phyloP scores from a whole-genome alignment of 2,329 filamentous ascomycete species.

The Thyridium curvatum region DNA sequence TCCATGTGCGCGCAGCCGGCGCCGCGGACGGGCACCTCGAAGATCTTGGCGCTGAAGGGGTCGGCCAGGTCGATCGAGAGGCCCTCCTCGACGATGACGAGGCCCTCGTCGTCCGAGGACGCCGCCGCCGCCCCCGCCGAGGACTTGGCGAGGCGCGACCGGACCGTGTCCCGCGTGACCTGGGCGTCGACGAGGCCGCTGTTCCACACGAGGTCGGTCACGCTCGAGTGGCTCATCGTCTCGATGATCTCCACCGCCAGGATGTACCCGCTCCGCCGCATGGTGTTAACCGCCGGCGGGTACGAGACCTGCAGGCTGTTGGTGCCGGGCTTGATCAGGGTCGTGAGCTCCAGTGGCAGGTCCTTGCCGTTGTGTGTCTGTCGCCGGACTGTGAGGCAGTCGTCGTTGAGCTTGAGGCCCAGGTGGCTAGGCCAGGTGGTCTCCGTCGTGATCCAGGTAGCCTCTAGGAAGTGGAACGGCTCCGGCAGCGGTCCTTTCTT shows the following conservation, averaged over 20 bases:
- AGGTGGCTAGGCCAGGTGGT: slow-evolving; percentile 66
- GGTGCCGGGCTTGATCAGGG: slow-evolving; percentile 45
- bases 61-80: slow-evolving; percentile 60
- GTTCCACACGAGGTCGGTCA: slow-evolving; percentile 31
- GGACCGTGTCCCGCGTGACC: slow-evolving; percentile 52
- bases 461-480: slow-evolving; percentile 26
- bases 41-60: slow-evolving; percentile 60
- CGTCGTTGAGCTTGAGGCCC: slow-evolving; percentile 62
- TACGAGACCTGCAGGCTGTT: slow-evolving; percentile 57
- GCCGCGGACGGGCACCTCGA: slow-evolving; percentile 66
- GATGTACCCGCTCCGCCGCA: slow-evolving; percentile 37
- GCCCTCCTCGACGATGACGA: slow-evolving; percentile 50
- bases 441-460: slow-evolving; percentile 57
- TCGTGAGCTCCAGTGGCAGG: slow-evolving; percentile 68
- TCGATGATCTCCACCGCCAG: slow-evolving; percentile 67
- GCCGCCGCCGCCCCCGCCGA: slow-evolving; percentile 14
- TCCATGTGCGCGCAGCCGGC: slow-evolving; percentile 68
- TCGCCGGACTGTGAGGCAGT: slow-evolving; percentile 47
- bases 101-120: slow-evolving; percentile 56
- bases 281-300: slow-evolving; percentile 11
- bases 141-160: slow-evolving; percentile 27
- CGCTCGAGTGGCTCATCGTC: slow-evolving; percentile 38
- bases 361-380: slow-evolving; percentile 71
- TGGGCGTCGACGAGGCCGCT: slow-evolving; percentile 32
- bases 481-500: slow-evolving; percentile 2